A percentile compares a stretch with the other conserved stretches of the same genome.
Conservation (phyloP, 768 basidiomycete genomes). For the Lentinula sp. region DNA sequence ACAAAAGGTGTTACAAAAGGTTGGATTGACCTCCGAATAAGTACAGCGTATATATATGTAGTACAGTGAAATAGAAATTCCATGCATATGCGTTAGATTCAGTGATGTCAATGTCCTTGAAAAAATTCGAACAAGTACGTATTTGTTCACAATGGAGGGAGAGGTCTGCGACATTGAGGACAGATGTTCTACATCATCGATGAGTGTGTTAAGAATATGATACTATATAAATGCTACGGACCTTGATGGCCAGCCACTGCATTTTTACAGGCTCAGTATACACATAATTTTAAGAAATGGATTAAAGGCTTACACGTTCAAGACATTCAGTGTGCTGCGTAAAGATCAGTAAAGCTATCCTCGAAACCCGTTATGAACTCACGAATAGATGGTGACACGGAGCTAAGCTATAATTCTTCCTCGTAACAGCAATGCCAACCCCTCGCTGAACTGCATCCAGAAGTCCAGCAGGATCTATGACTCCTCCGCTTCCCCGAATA, state of each 20-base stretch:
- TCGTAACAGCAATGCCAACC: slow-evolving; percentile 35
- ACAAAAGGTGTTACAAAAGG: too few species aligned
- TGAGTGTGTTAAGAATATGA: neutral
- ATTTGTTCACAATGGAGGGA: slow-evolving; percentile 63
- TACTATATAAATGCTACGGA: slow-evolving; percentile 15
- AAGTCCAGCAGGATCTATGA: slow-evolving; percentile 17
- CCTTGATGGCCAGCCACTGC: slow-evolving; percentile 76
- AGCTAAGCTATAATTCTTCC: slow-evolving; percentile 76
- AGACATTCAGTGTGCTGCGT: slow-evolving; percentile 80
- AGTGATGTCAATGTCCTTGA: too few species aligned
- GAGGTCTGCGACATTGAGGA: slow-evolving; percentile 80
- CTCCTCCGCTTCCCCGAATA: slow-evolving; percentile 14
- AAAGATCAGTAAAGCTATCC: neutral
- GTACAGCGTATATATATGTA: too few species aligned
- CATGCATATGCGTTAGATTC: neutral
- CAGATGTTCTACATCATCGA: slow-evolving; percentile 64
- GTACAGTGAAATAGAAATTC: too few species aligned
- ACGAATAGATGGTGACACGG: slow-evolving; percentile 90
- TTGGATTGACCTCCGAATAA: too few species aligned
- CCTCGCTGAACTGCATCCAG: slow-evolving; percentile 25
- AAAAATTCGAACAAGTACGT: too few species aligned
- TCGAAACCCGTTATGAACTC: slow-evolving; percentile 21
- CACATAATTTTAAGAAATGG: too few species aligned
- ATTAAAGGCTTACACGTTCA: slow-evolving; percentile 48
- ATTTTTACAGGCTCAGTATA: neutral